Percentiles rank a stretch among this genome's conserved stretches.
These are phyloP conservation scores for Saccharomyces jurei DNA, from an alignment of 805 yeast genomes.

Conservation along the genomic window DNA sequence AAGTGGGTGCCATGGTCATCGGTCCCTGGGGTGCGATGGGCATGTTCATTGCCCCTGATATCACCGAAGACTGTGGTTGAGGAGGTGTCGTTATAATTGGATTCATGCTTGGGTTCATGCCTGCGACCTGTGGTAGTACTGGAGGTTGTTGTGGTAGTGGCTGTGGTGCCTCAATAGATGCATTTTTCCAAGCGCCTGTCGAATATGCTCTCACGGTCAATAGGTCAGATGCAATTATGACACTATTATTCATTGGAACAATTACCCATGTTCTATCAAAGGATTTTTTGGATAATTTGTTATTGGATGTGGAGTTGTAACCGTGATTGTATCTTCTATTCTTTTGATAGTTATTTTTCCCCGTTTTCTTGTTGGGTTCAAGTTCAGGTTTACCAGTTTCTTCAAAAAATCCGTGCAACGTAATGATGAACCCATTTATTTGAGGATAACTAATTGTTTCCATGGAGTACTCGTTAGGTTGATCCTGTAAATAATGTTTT, in stretches of 20 bases:
- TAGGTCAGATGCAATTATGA: slow-evolving; percentile 79
- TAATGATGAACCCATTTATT: slow-evolving; percentile 67
- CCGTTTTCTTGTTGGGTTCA: slow-evolving; percentile 21
- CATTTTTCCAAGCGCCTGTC: slow-evolving; percentile 48
- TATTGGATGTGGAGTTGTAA: slow-evolving; percentile 22
- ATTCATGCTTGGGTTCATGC: background rate
- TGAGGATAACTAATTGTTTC: slow-evolving; percentile 69
- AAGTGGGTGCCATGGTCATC: slow-evolving; percentile 16
- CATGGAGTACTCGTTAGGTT: slow-evolving; percentile 62
- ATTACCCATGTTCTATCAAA: slow-evolving; percentile 82
- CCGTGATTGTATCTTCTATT: slow-evolving; percentile 27
- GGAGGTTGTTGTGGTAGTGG: slow-evolving; percentile 2
- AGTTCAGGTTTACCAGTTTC: slow-evolving; percentile 54
- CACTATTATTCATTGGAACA: slow-evolving; percentile 59
- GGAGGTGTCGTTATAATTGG: slow-evolving; percentile 7
- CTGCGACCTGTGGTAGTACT: slow-evolving; percentile 2
- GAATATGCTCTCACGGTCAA: slow-evolving; percentile 57
- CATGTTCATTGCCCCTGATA: background rate
- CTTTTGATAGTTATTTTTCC: slow-evolving; percentile 14
- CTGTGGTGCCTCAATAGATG: background rate
- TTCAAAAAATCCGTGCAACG: slow-evolving; percentile 76
- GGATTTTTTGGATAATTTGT: slow-evolving; percentile 50
- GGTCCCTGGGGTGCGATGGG: background rate
- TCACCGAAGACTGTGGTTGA: slow-evolving; percentile 1
- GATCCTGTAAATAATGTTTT: slow-evolving; percentile 56